These are phyloP conservation scores for Malus hybrid DNA, from an alignment of 331 rosid species.

Conservation along the genomic window DNA sequence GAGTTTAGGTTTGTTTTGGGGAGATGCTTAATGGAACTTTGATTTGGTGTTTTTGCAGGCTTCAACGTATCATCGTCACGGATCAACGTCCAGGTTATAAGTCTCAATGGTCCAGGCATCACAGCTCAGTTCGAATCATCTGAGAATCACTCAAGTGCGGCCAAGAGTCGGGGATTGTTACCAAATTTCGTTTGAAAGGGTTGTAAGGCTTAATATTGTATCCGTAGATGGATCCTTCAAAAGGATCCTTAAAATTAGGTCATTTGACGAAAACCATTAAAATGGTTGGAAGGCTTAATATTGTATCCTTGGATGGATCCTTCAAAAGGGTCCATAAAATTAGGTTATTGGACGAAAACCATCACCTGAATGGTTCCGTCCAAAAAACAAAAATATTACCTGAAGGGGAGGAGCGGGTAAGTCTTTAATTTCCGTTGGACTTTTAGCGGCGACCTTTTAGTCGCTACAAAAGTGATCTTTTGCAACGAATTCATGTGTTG, in stretches of 20 bases:
- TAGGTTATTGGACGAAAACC: neutral
- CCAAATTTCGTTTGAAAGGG: no score
- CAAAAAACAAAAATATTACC: no score
- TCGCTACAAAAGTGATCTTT: accelerated
- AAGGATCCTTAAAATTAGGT: neutral
- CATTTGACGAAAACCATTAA: neutral
- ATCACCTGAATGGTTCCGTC: neutral
- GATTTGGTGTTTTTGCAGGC: neutral
- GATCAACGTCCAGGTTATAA: no score
- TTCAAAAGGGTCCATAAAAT: neutral
- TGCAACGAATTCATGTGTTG: accelerated
- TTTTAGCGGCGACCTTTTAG: neutral
- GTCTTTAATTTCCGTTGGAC: accelerated
- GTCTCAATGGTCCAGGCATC: neutral
- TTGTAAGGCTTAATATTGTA: no score
- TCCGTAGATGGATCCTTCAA: no score
- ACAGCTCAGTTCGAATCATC: neutral
- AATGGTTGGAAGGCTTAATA: no score
- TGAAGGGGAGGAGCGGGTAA: accelerated
- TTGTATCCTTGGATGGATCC: no score
- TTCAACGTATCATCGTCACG: no score
- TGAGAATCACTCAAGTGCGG: no score
- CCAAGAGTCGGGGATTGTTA: no score
- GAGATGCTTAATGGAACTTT: neutral
- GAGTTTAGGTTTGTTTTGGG: neutral